Evolutionary conservation across 441 rosid species (phyloP), one percentile per base, ranked within the genome.

Genomic region (Dalechampia spathulata): DNA sequence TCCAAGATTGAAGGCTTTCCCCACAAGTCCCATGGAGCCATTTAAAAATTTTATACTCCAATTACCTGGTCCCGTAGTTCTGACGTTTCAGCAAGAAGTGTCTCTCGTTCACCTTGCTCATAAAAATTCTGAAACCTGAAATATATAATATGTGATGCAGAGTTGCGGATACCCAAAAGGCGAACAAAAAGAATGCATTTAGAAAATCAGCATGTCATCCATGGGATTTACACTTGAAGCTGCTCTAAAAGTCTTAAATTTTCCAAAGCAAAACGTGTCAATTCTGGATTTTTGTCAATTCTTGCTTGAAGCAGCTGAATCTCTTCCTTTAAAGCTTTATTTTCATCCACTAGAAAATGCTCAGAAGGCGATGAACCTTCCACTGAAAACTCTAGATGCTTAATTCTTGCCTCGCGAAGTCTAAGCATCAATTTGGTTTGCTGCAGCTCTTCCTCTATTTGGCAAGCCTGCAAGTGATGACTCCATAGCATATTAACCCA

Each of bases 31-130:
- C 52, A 42, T 30, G 57, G 15, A 49, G 57, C 22, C 17, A 52
- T 10, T 22, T 46, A 4, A 28, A 26, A 27, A 37, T 22, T 46
- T 48, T 49, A 60, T 38, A 54, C 45, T 50, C 30, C 52, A 55
- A 66, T 52, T 72, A 90, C 97, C 97, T 90, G 93, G 60, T 79
- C 74, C 38, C 86, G 83, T 62, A 90, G 63, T 53, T 76, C 83
- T 60, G 93, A 78, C 66, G 78, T 67, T 81, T 90, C 97, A 62
- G 73, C 69, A 41, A 77, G 65, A 72, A 86, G 61, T 45, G 36
- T 67, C 64, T 86, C 89, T 58, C 90, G 75, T 65, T 86, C 93
- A 54, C 90, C 85, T 42, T 67, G 76, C 73, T 78, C 82, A 72
- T 75, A 74, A 62, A 81, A 78, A n/a, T 64, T 77, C 63, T 80